phyloP scores from a whole-genome alignment of 2,329 filamentous ascomycete genomes.

The Fusarium fracticaudum region DNA sequence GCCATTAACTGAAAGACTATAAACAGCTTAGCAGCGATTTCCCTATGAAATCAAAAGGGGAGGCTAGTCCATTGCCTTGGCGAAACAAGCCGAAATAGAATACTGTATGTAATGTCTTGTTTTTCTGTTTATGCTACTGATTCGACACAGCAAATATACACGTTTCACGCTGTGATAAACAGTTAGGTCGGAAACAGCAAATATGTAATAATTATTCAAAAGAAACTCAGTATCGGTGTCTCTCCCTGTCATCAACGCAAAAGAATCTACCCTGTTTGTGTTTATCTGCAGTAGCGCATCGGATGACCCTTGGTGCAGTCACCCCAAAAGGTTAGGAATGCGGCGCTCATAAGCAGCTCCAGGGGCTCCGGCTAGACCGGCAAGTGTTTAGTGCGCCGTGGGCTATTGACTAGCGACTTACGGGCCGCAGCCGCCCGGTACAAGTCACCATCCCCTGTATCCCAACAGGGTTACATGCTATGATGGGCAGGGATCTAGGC shows the following conservation, averaged over 20 bases:
- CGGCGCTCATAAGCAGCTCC: not conserved
- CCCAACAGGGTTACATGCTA: not conserved
- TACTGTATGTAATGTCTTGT: accelerated
- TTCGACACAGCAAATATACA: not conserved
- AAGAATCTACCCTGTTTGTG: not conserved
- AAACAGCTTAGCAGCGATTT: not conserved
- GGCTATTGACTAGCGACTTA: not conserved
- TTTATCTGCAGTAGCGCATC: not conserved
- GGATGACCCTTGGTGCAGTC: not conserved
- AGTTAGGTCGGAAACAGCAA: not conserved
- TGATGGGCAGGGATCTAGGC: not conserved
- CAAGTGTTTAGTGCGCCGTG: not conserved
- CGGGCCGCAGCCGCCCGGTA: not conserved
- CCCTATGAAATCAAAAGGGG: accelerated
- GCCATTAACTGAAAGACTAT: no score
- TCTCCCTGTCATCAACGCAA: not conserved
- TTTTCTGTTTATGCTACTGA: not conserved
- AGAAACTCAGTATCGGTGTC: not conserved
- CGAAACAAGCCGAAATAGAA: not conserved
- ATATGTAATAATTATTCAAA: not conserved
- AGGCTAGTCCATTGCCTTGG: not conserved
- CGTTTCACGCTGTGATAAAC: no score
- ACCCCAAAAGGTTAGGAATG: not conserved
- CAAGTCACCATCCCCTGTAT: not conserved
- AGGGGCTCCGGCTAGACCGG: not conserved